Conservation (phyloP, 768 basidiomycete genomes). For the Kwoniella europaea region DNA sequence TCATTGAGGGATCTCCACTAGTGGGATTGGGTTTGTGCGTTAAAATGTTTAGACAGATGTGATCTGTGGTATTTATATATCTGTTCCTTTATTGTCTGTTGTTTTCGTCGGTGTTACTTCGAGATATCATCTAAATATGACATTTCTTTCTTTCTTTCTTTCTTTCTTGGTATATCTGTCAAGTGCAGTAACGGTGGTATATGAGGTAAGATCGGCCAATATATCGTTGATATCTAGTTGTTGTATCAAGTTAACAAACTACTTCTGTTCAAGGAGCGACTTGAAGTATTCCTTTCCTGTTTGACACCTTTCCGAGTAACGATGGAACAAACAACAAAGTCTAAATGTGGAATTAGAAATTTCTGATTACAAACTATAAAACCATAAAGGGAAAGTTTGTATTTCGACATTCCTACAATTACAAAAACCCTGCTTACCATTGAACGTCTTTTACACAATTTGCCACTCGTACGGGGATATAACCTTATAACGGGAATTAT, state of each 20-base stretch:
- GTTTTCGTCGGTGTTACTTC: too few species aligned
- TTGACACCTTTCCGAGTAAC: neutral
- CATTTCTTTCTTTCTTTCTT: too few species aligned
- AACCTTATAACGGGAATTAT: slow-evolving; percentile 3
- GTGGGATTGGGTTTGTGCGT: neutral
- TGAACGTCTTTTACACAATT: neutral
- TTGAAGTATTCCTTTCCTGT: neutral
- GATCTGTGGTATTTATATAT: too few species aligned
- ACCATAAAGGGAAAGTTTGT: neutral
- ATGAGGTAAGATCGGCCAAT: neutral
- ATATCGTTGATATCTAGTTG: neutral
- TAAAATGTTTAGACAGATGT: too few species aligned
- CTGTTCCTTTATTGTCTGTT: too few species aligned
- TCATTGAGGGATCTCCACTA: neutral
- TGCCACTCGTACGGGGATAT: neutral
- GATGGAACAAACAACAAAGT: neutral
- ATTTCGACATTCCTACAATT: neutral
- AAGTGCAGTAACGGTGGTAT: neutral
- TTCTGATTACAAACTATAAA: neutral
- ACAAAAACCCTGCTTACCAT: neutral
- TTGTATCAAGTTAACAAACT: neutral
- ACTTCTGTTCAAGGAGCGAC: neutral
- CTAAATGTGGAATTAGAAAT: too few species aligned
- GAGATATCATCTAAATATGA: too few species aligned
- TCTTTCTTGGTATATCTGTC: too few species aligned